phyloP scores from a whole-genome alignment of 495 filamentous ascomycete species.

The Neurospora sp. region DNA sequence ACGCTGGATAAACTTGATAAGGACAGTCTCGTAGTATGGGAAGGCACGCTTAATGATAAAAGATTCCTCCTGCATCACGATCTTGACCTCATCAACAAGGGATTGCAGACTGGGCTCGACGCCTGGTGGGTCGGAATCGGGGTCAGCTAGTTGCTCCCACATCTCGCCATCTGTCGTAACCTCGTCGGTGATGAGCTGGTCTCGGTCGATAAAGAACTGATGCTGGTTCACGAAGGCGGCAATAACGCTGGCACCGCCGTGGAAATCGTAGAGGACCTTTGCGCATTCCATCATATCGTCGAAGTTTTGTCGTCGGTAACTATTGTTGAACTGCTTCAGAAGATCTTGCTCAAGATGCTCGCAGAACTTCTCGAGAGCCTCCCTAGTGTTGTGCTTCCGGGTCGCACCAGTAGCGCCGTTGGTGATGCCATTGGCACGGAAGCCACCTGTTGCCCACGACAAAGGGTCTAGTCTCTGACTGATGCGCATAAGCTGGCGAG shows the following conservation, averaged over 20 bases:
- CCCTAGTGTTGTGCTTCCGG: constrained; percentile 57
- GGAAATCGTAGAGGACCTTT: constrained; percentile 89
- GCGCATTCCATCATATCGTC: constrained; percentile 95
- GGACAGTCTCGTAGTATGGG: constrained; percentile 88
- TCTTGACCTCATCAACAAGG: constrained; percentile 82
- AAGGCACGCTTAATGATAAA: constrained; percentile 93
- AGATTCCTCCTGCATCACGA: constrained; percentile 95
- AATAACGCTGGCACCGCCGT: constrained; percentile 86
- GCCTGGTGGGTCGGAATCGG: constrained; percentile 79
- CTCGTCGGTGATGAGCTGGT: constrained; percentile 84
- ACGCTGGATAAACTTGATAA: constrained; percentile 83
- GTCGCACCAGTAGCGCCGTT: constrained; percentile 32
- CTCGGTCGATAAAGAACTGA: constrained; percentile 94
- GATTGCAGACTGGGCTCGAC: constrained; percentile 89
- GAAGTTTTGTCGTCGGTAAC: constrained; percentile 85
- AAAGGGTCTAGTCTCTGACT: constrained; percentile 70
- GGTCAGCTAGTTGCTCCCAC: constrained; percentile 88
- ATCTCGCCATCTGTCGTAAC: constrained; percentile 69
- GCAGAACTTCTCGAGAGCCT: constrained; percentile 92
- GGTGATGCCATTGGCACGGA: constrained; percentile 43
- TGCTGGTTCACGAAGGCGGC: constrained; percentile 97
- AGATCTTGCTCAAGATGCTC: constrained; percentile 94
- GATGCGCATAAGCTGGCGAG: constrained; percentile 77
- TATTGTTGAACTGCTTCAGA: constrained; percentile 91
- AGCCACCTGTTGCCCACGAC: constrained; percentile 53